Conservation (phyloP, 495 filamentous ascomycete genomes). For the Chlorociboria aeruginascens region DNA sequence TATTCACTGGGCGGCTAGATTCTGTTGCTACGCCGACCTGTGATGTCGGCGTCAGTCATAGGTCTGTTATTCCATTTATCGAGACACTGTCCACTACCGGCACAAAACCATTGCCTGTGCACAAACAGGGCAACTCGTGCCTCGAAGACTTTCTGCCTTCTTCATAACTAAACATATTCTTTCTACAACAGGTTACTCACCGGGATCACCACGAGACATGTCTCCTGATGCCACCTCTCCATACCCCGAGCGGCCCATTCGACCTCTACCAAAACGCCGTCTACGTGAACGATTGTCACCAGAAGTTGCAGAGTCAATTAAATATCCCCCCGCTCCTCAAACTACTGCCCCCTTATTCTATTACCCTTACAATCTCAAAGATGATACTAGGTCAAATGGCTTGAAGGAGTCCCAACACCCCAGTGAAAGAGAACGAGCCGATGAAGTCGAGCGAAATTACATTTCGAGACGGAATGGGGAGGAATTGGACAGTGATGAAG, state of each 20-base stretch:
- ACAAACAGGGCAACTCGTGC: no score
- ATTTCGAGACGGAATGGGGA: slow-evolving; percentile 22
- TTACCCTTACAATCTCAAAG: slow-evolving; percentile 45
- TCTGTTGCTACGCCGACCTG: slow-evolving; percentile 3
- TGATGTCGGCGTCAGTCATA: slow-evolving; percentile 15
- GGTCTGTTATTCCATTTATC: slow-evolving; percentile 3
- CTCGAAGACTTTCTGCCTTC: background rate
- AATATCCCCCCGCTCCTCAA: slow-evolving; percentile 62
- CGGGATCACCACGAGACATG: slow-evolving; percentile 28
- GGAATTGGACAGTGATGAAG: slow-evolving; percentile 28
- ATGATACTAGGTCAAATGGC: slow-evolving; percentile 21
- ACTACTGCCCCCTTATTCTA: slow-evolving; percentile 61
- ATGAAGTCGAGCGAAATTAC: slow-evolving; percentile 21
- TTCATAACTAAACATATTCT: slow-evolving; percentile 8
- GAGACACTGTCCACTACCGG: no score
- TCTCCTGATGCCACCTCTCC: slow-evolving; percentile 64
- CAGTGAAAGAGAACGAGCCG: slow-evolving; percentile 11
- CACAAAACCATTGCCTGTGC: no score
- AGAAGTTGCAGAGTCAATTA: slow-evolving; percentile 70
- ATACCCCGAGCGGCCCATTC: slow-evolving; percentile 83
- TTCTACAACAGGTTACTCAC: slow-evolving; percentile 14
- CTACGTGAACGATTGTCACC: slow-evolving; percentile 75
- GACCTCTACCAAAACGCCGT: slow-evolving; percentile 79
- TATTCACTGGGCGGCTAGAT: background rate
- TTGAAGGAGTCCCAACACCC: slow-evolving; percentile 14